Conservation (phyloP, 2,329 filamentous ascomycete genomes). For the Stachybotrys elegans region DNA sequence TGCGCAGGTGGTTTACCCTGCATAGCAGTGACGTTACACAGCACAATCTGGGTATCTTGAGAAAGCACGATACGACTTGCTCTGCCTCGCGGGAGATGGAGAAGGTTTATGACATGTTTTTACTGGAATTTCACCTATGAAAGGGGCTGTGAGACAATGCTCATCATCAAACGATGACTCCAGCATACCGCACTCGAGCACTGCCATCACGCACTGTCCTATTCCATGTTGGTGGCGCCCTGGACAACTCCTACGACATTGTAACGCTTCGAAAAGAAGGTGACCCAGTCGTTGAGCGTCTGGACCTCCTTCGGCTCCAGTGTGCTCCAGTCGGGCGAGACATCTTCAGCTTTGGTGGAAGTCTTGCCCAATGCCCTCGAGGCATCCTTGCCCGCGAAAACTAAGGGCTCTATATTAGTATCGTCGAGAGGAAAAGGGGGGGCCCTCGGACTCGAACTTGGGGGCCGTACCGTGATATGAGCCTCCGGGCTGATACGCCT, state of each 20-base stretch:
- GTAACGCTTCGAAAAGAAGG: slow-evolving; percentile 95
- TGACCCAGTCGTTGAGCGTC: slow-evolving; percentile 85
- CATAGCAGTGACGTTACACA: no score
- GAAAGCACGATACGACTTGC: no score
- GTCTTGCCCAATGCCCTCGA: slow-evolving; percentile 87
- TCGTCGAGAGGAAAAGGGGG: neutral
- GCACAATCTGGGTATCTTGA: no score
- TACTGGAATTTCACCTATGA: no score
- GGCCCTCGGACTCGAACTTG: slow-evolving; percentile 1
- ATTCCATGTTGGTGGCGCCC: slow-evolving; percentile 54
- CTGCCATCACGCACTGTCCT: neutral
- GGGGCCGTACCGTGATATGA: slow-evolving; percentile 71
- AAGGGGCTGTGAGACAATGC: no score
- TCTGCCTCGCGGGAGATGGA: no score
- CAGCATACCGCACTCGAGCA: neutral
- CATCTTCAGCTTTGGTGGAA: slow-evolving; percentile 81
- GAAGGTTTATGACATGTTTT: no score
- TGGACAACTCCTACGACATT: slow-evolving; percentile 73
- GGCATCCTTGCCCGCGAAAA: slow-evolving; percentile 93
- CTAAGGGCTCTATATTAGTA: slow-evolving; percentile 39
- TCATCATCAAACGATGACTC: neutral
- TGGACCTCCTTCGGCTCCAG: slow-evolving; percentile 80
- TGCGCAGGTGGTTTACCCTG: no score
- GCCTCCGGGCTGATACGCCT: slow-evolving; percentile 75
- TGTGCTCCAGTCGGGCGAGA: slow-evolving; percentile 74